Evolutionary conservation across 2,329 filamentous ascomycete species (phyloP).

Genomic region (Arthrobotrys conoides): DNA sequence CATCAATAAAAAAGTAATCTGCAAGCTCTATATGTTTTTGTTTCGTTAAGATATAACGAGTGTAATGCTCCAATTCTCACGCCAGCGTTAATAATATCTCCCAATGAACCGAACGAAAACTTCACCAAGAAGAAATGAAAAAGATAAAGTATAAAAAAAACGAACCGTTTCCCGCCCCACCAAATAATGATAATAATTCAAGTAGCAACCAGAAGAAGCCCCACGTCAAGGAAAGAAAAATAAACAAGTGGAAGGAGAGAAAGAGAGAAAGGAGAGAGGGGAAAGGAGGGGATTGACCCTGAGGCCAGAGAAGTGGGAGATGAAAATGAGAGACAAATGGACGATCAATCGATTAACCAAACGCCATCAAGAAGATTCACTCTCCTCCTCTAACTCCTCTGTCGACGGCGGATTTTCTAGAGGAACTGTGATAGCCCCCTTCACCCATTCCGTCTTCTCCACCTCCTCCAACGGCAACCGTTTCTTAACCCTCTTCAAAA

Average conservation of each 20-base stretch:
- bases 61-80: slow-evolving; percentile 39
- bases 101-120: slow-evolving; percentile 21
- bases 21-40: slow-evolving; percentile 5
- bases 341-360: background rate
- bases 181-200: background rate
- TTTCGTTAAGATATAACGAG: slow-evolving; percentile 27
- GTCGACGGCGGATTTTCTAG: slow-evolving; percentile 57
- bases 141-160: background rate
- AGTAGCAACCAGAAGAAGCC: slow-evolving; percentile 3
- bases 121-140: no score
- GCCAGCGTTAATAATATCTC: slow-evolving; percentile 34
- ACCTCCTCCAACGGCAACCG: slow-evolving; percentile 83
- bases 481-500: slow-evolving; percentile 85
- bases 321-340: slow-evolving; percentile 8
- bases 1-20: background rate
- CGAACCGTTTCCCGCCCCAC: background rate
- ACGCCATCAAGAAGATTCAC: slow-evolving; percentile 25
- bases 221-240: background rate
- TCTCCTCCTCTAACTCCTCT: slow-evolving; percentile 52
- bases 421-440: slow-evolving; percentile 74
- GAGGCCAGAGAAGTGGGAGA: no score
- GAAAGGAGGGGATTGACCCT: no score
- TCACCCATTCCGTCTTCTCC: slow-evolving; percentile 81
- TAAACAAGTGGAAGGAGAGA: background rate
- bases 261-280: background rate